Evolutionary conservation across 306 rosid genomes (phyloP).

Genomic region (Lathyrus tuberosus): DNA sequence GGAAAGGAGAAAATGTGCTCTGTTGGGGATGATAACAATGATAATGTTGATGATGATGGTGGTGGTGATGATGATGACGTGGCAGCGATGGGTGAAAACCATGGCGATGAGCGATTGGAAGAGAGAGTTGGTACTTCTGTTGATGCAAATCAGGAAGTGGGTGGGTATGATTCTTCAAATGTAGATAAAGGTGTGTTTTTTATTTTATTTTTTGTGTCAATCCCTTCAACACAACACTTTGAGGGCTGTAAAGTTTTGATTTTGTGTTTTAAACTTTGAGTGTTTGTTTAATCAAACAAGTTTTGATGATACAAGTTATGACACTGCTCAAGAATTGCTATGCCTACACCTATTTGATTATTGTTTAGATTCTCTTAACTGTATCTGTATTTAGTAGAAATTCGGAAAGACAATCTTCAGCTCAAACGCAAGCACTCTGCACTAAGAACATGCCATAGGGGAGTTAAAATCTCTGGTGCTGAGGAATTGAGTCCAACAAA

Average conservation of each 20-base stretch:
- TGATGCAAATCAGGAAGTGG: conserved; percentile 29
- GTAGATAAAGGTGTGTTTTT: conserved; percentile 43
- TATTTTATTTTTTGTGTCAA: neutral
- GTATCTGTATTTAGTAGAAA: conserved; percentile 36
- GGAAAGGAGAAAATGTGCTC: conserved; percentile 1
- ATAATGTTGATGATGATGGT: neutral
- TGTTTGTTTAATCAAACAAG: conserved; percentile 19
- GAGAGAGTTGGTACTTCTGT: conserved; percentile 26
- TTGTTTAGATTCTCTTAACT: neutral
- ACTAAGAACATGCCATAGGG: conserved; percentile 46
- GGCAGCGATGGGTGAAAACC: conserved; percentile 19
- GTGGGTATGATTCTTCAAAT: conserved; percentile 31
- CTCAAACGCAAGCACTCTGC: conserved; percentile 50
- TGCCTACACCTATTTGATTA: neutral
- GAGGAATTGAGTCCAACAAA: conserved; percentile 43
- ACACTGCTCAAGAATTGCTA: conserved; percentile 19
- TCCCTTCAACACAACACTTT: neutral
- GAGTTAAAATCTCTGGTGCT: conserved; percentile 50
- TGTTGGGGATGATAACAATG: conserved; percentile 13
- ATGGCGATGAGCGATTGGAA: conserved; percentile 31
- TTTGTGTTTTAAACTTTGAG: neutral
- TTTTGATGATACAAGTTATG: conserved; percentile 10
- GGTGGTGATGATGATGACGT: conserved; percentile 20
- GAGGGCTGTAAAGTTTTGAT: neutral
- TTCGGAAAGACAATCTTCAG: conserved; percentile 30